Conservation (phyloP, 164 flowering plant genomes). For the Akebia trifoliata region DNA sequence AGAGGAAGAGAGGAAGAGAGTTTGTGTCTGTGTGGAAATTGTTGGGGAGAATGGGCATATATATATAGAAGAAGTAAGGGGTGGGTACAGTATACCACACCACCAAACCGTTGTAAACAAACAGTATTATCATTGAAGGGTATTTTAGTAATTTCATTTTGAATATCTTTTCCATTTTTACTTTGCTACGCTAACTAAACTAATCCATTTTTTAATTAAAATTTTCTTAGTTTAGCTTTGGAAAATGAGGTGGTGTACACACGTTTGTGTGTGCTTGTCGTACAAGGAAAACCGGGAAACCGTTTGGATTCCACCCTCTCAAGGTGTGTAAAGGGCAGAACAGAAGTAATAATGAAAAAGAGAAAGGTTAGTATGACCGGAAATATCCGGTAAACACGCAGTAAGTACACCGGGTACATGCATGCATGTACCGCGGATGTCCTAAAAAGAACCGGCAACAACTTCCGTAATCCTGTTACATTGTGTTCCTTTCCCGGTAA, state of each 20-base stretch:
- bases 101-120: neutral
- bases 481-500: conserved; percentile 7
- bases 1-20: no score
- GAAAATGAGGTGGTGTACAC: no score
- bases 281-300: conserved; percentile 17
- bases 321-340: neutral
- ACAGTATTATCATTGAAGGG: conserved; percentile 34
- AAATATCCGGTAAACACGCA: conserved; percentile 26
- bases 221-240: neutral
- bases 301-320: conserved; percentile 6
- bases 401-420: conserved; percentile 30
- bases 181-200: conserved; percentile 6
- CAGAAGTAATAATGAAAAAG: no score
- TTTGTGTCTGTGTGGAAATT: conserved; percentile 15
- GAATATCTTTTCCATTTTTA: conserved; percentile 3
- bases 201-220: neutral
- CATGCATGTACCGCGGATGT: conserved; percentile 47
- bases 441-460: conserved; percentile 30
- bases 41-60: conserved; percentile 18
- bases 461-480: conserved; percentile 14
- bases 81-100: conserved; percentile 13
- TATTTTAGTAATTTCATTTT: conserved; percentile 60
- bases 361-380: neutral
- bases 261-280: conserved; percentile 15
- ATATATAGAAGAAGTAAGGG: conserved; percentile 34